phyloP scores from a whole-genome alignment of 805 yeast species.

The Saccharomyces kudriavzevii region DNA sequence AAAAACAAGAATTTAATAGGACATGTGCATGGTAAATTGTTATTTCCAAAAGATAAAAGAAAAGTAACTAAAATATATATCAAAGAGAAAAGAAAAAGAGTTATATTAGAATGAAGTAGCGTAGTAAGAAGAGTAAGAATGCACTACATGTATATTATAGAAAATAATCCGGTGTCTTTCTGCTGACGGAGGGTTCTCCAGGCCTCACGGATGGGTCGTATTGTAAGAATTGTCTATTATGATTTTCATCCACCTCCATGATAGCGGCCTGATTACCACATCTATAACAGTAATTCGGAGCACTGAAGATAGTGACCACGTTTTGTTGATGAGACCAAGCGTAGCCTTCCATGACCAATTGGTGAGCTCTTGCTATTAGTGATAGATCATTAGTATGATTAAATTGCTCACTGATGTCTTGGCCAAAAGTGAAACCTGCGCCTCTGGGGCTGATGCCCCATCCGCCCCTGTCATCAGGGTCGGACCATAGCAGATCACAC shows the following conservation, averaged over 20 bases:
- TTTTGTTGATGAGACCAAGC: slow-evolving; percentile 87
- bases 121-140: background rate
- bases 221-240: slow-evolving; percentile 80
- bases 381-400: slow-evolving; percentile 78
- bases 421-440: slow-evolving; percentile 95
- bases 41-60: background rate
- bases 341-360: slow-evolving; percentile 90
- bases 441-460: slow-evolving; percentile 97
- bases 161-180: slow-evolving; percentile 96
- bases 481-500: slow-evolving; percentile 93
- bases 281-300: slow-evolving; percentile 91
- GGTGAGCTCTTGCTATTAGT: slow-evolving; percentile 87
- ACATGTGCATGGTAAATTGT: background rate
- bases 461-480: slow-evolving; percentile 93
- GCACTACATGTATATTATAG: slow-evolving; percentile 38
- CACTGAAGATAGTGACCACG: slow-evolving; percentile 86
- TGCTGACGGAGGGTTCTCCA: slow-evolving; percentile 90
- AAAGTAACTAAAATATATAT: background rate
- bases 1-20: background rate
- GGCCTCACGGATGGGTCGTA: slow-evolving; percentile 94
- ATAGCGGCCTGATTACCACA: slow-evolving; percentile 96
- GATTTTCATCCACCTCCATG: slow-evolving; percentile 92
- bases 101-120: background rate
- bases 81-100: background rate
- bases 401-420: slow-evolving; percentile 83